Base-by-base conservation (phyloP, 345 rosid genomes). In the Dovyalis caffra region DNA sequence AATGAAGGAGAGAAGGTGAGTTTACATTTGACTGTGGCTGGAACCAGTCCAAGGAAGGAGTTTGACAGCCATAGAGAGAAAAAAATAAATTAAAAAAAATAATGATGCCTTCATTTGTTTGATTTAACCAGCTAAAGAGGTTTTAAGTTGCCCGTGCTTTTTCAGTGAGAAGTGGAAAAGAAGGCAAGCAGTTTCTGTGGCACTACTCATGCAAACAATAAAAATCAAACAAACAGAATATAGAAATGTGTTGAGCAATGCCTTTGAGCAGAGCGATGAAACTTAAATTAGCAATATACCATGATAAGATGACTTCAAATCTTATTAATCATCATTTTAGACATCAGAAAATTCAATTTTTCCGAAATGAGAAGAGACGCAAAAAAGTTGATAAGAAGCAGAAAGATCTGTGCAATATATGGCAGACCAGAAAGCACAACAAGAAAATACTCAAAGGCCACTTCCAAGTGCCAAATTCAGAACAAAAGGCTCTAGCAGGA, bases 161-260 rank as follows among this genome's bases (percentile, higher is more conserved):
- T 21, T 53, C 58, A 53, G 2, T 2, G 4, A 53, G 21, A 53
- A 3, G 23, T 53, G 26, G 26, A n/a, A 0, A n/a, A 53, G 26
- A 53, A n/a, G 9, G 58, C 56, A 49, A 49, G 8, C 56, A 49
- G 20, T 49, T 49, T n/a, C n/a, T 20, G 58, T 25, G 21, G 58
- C 58, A 53, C 1, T 43, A 14, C 58, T 8, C 58, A 21, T 18
- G 32, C 32, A 58, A 29, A 47, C 14, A 35, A 21, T 72, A n/a
- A 73, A 40, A 60, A 69, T 63, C 11, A 32, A 28, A 16, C 33
- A 74, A 57, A 65, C 10, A 38, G 26, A 68, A 68, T 68, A 23
- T 12, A 68, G 21, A 68, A 14, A 18, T 32, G 21, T 70, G 45
- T 34, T 6, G 37, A 45, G 23, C 58, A 12, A 67, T 12, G 31